Conservation (phyloP, 2,329 filamentous ascomycete species). For the Trichoderma gracile region DNA sequence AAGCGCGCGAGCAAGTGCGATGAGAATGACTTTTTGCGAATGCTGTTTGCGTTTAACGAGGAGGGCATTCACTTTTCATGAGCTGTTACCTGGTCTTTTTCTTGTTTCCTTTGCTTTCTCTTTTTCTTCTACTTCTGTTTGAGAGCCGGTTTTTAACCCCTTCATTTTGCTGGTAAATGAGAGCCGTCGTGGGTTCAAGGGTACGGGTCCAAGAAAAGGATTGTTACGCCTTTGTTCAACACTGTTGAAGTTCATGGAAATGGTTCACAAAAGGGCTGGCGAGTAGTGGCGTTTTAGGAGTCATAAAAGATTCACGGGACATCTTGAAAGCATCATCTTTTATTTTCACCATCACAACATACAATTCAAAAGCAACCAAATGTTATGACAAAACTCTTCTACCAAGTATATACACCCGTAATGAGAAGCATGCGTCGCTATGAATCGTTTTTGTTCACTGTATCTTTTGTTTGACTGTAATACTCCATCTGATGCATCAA, state of each 20-base stretch:
- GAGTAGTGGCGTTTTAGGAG: constrained; percentile 17
- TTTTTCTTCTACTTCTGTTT: background rate
- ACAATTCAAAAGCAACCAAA: background rate
- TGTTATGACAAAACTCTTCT: background rate
- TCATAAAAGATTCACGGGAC: background rate
- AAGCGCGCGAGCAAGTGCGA: constrained; percentile 84
- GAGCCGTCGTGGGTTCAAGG: background rate
- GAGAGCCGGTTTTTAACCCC: background rate
- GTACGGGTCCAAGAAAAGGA: too few species aligned
- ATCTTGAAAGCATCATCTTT: constrained; percentile 10
- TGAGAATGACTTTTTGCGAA: constrained; percentile 84
- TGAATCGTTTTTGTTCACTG: constrained; percentile 7
- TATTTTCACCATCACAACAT: background rate
- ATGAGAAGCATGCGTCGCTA: background rate
- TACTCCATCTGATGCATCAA: constrained; percentile 4
- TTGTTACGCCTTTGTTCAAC: background rate
- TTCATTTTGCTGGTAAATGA: background rate
- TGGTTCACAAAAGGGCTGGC: constrained; percentile 6
- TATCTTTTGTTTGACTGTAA: constrained; percentile 8
- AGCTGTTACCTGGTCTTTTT: constrained; percentile 28
- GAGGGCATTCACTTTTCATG: constrained; percentile 90
- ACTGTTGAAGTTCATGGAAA: background rate
- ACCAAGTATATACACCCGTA: background rate
- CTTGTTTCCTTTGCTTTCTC: background rate
- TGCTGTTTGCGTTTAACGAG: constrained; percentile 81